phyloP scores from a whole-genome alignment of 148 eudicot species.

The Camellia lanceoleosa region DNA sequence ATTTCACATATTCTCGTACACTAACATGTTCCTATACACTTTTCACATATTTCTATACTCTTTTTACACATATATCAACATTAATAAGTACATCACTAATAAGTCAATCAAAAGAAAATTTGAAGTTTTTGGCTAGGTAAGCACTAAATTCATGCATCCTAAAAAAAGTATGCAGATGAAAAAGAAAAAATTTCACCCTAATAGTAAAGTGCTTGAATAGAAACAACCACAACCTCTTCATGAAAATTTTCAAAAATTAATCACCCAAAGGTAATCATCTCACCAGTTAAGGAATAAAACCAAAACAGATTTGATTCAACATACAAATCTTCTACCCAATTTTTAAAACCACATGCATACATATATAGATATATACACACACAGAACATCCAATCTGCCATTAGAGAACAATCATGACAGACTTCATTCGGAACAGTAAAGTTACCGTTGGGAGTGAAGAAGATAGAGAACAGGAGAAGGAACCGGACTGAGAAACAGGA shows the following conservation, averaged over 20 bases:
- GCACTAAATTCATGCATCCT: not conserved
- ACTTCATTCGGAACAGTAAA: not conserved
- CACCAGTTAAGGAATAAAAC: not conserved
- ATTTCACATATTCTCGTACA: too few relatives aligned
- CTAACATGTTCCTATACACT: too few relatives aligned
- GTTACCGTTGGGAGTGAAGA: constrained; percentile 20
- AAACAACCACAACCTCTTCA: not conserved
- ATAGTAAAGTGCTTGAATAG: not conserved
- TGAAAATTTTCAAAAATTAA: not conserved
- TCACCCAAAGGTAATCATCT: not conserved
- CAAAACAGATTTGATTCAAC: not conserved
- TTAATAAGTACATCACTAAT: too few relatives aligned
- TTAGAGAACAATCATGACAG: not conserved
- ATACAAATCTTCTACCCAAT: not conserved
- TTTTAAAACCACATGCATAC: not conserved
- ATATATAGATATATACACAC: not conserved
- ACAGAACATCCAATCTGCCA: not conserved
- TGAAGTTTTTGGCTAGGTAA: not conserved
- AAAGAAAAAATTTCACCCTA: not conserved
- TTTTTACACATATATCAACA: too few relatives aligned
- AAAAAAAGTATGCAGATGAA: not conserved
- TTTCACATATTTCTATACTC: too few relatives aligned
- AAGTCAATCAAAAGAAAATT: not conserved
- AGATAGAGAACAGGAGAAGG: not conserved
- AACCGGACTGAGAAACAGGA: not conserved